Percentiles rank a stretch among this genome's conserved stretches.
Evolutionary conservation across 2,329 filamentous ascomycete species (phyloP).

Genomic region (Microdochium bolleyi): DNA sequence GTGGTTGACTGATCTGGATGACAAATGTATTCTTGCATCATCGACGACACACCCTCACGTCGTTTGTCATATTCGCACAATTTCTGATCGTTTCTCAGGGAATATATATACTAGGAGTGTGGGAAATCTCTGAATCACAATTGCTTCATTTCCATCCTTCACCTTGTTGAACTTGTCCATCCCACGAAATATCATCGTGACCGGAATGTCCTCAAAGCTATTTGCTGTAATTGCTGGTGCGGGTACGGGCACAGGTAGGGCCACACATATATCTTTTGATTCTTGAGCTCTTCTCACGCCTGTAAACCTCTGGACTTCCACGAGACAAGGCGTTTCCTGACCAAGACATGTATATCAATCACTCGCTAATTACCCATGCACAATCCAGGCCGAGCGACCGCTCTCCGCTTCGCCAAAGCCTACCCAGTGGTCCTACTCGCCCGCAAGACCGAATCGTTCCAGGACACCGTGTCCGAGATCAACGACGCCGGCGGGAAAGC

Average conservation of each 20-base stretch:
- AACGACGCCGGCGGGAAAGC: constrained; percentile 59
- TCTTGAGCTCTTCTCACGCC: too few species aligned
- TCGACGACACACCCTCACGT: background rate
- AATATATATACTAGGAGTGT: too few species aligned
- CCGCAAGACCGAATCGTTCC: constrained; percentile 57
- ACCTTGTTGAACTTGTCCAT: too few species aligned
- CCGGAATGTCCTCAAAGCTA: constrained; percentile 31
- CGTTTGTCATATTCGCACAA: too few species aligned
- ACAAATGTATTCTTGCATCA: background rate
- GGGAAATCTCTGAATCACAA: too few species aligned
- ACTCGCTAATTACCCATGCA: background rate
- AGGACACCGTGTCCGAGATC: constrained; percentile 62
- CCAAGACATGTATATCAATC: constrained; percentile 6
- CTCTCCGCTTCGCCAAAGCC: constrained; percentile 49
- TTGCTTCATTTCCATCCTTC: too few species aligned
- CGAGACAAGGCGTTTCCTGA: too few species aligned
- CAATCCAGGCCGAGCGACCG: constrained; percentile 35
- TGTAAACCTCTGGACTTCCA: too few species aligned
- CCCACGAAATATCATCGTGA: background rate
- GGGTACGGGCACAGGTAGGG: constrained; percentile 55
- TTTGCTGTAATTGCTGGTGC: constrained; percentile 65
- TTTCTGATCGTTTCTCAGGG: too few species aligned
- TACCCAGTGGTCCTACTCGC: constrained; percentile 74
- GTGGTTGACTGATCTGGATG: background rate
- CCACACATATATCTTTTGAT: too few species aligned